Conservation (phyloP, 1,284 basidiomycete species). For the Cystobasidiaceae sp. region DNA sequence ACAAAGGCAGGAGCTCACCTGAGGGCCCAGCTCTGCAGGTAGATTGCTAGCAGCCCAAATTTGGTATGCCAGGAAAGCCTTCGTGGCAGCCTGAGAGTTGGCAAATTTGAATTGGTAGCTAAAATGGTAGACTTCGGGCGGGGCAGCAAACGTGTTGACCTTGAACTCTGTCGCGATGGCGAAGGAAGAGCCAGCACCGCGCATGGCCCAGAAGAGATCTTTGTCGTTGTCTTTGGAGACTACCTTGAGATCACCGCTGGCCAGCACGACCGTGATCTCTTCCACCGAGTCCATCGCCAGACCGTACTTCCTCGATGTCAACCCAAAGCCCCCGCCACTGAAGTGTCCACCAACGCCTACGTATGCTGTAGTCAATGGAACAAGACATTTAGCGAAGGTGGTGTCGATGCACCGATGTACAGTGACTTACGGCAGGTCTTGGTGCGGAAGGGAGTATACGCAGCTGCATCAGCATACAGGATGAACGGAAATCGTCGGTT, state of each 20-base stretch:
- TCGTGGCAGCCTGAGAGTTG: neutral
- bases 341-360: neutral
- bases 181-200: slow-evolving; percentile 1
- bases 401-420: neutral
- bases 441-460: neutral
- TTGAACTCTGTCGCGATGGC: neutral
- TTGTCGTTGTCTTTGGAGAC: neutral
- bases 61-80: neutral
- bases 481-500: neutral
- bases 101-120: neutral
- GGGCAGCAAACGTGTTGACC: neutral
- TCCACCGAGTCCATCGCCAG: neutral
- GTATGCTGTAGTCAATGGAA: neutral
- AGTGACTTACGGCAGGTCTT: neutral
- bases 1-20: too few relatives aligned
- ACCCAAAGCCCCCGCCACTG: neutral
- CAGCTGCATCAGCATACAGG: neutral
- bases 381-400: neutral
- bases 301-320: neutral
- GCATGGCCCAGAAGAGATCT: slow-evolving; percentile 16
- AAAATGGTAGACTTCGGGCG: neutral
- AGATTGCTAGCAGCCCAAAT: neutral
- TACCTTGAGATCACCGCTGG: neutral
- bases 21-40: too few relatives aligned
- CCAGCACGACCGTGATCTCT: neutral